Evolutionary conservation across 148 eudicot genomes (phyloP), one percentile per base, ranked within the genome.

Genomic region (Tetragonia tetragonoides): DNA sequence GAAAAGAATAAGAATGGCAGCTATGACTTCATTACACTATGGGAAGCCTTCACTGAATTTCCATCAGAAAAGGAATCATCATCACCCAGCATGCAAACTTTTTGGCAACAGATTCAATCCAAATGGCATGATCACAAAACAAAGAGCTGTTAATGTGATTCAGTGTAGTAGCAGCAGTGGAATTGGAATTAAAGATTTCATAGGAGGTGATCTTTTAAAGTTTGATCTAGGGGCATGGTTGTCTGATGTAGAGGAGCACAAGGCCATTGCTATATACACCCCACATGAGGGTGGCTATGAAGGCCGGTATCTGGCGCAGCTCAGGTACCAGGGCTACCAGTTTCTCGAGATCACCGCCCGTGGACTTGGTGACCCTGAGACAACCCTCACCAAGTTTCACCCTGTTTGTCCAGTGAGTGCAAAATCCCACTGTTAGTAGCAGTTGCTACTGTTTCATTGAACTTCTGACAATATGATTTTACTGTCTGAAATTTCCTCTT

Each of bases 251-350:
- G 98, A 94, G 82, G 91, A 94, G 79, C 97, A 92, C 76, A 92
- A 92, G 79, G 79, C 98, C 38, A 40, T 92, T 53, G 98, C 98
- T 69, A 89, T 91, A 28, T 93, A 93, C 71, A 65, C 91, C 51
- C 98, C 98, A 2, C 98, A 93, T 28, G 98, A 93, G 78, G 97
- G 98, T 5, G 98, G 98, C 18, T 93, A 93, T 62, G 98, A 93
- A 86, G 97, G 97, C 24, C 88, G 98, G 16, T 94, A 94, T 82
- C 84, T 94, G 28, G 89, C 77, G 79, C 78, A 91, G 15, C 90
- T 93, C 8, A 74, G 89, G 75, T 83, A 85, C 81, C 88, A 90
- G 77, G 98, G 98, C 2, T 93, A 91, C 81, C 82, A 86, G 1
- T 91, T 93, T 84, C 89, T 93, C 56, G 93, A 92, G 78, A 79